Percentiles rank a stretch among this genome's conserved stretches.
These are phyloP conservation scores for Trametes villosa DNA, from an alignment of 768 basidiomycete genomes.

Conservation along the genomic window DNA sequence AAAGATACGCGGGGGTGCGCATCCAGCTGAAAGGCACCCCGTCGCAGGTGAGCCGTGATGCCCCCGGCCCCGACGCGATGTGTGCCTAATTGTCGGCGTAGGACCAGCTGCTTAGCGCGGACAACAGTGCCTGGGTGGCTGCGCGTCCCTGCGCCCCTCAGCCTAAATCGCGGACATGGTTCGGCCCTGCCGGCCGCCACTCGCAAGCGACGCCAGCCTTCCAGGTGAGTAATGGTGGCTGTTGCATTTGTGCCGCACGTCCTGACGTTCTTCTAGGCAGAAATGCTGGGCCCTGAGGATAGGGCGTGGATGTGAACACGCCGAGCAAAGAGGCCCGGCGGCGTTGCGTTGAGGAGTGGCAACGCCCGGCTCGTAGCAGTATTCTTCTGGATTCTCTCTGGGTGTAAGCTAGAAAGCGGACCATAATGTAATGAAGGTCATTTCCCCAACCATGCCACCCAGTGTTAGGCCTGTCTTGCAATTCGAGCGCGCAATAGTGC, in stretches of 20 bases:
- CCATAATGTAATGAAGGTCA: neutral
- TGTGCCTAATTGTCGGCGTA: neutral
- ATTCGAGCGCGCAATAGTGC: no score
- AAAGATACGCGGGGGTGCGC: neutral
- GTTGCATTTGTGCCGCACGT: neutral
- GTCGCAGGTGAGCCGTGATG: neutral
- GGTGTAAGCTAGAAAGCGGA: neutral
- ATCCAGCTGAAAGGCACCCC: neutral
- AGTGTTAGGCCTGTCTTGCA: no score
- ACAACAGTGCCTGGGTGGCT: constrained; percentile 45
- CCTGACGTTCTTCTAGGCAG: constrained; percentile 9
- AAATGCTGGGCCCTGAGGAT: constrained; percentile 28
- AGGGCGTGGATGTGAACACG: constrained; percentile 26
- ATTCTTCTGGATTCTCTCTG: neutral
- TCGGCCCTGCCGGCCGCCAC: neutral
- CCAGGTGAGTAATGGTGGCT: neutral
- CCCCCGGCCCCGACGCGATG: neutral
- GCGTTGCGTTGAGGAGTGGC: neutral
- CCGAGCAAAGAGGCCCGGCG: neutral
- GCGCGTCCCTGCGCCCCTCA: neutral
- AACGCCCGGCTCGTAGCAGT: no score
- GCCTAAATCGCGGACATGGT: constrained; percentile 5
- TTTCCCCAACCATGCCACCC: no score
- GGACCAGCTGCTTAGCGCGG: constrained; percentile 38
- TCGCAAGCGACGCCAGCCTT: neutral